phyloP scores from a whole-genome alignment of 169 alveolate genomes.

The Hepatocystis sp. region DNA sequence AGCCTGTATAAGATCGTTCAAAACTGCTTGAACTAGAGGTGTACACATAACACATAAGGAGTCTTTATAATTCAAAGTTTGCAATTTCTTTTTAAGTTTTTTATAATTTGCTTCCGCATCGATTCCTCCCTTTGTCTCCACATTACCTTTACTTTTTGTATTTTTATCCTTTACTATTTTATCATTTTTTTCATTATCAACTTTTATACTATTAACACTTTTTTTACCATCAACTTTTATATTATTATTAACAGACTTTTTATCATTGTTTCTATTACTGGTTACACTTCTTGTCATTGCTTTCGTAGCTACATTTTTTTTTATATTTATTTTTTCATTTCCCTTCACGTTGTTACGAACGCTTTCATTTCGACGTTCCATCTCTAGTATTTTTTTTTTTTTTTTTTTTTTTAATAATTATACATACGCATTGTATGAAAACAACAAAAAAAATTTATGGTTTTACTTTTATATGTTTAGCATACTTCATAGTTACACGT shows the following conservation, averaged over 20 bases:
- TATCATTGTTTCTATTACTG: conserved; percentile 11
- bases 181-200: background rate
- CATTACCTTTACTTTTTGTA: conserved; percentile 2
- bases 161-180: background rate
- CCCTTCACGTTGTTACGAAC: conserved; percentile 6
- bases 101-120: conserved; percentile 32
- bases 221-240: background rate
- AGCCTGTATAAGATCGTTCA: conserved; percentile 70
- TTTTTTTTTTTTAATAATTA: too few relatives aligned
- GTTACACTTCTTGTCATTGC: background rate
- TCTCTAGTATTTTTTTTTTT: too few relatives aligned
- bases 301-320: conserved; percentile 3
- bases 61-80: conserved; percentile 42
- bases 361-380: conserved; percentile 12
- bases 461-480: too few relatives aligned
- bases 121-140: too few relatives aligned
- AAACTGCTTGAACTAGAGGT: conserved; percentile 57
- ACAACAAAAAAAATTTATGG: too few relatives aligned
- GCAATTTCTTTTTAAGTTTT: conserved; percentile 30
- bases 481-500: too few relatives aligned
- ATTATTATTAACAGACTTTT: background rate
- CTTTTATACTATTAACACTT: background rate
- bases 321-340: background rate
- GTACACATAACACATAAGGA: conserved; percentile 51
- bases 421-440: too few relatives aligned